Evolutionary conservation across 2,329 filamentous ascomycete genomes (phyloP).

Genomic region (Biscogniauxia mediterranea): DNA sequence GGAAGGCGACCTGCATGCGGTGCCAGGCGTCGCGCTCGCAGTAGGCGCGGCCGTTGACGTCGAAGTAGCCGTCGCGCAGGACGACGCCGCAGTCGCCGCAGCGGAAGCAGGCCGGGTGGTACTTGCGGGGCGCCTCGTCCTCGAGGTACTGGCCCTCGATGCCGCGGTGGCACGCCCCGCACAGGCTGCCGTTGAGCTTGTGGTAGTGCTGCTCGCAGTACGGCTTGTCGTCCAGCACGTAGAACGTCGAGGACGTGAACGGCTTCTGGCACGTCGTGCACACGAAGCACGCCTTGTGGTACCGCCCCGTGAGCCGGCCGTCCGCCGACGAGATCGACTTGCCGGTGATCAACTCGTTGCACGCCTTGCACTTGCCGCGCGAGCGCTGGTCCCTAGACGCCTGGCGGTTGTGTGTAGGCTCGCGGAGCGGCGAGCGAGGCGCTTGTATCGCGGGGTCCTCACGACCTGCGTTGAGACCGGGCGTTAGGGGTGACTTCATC

Average conservation of each 20-base stretch:
- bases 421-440: slow-evolving; percentile 26
- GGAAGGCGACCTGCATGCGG: slow-evolving; percentile 43
- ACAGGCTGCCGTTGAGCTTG: slow-evolving; percentile 83
- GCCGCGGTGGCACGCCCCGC: slow-evolving; percentile 72
- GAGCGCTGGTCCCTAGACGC: slow-evolving; percentile 40
- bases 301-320: slow-evolving; percentile 85
- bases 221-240: slow-evolving; percentile 81
- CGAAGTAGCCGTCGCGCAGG: slow-evolving; percentile 84
- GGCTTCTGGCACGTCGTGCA: slow-evolving; percentile 80
- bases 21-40: slow-evolving; percentile 84
- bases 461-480: slow-evolving; percentile 19
- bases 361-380: slow-evolving; percentile 81
- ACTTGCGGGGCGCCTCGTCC: slow-evolving; percentile 74
- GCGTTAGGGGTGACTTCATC: slow-evolving; percentile 20
- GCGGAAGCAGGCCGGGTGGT: slow-evolving; percentile 82
- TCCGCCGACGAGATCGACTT: slow-evolving; percentile 95
- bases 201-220: slow-evolving; percentile 95
- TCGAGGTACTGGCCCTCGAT: slow-evolving; percentile 95
- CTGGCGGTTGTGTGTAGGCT: slow-evolving; percentile 38
- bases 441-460: slow-evolving; percentile 24
- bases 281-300: slow-evolving; percentile 93
- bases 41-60: slow-evolving; percentile 75
- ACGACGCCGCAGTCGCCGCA: slow-evolving; percentile 75
- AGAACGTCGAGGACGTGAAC: slow-evolving; percentile 87
- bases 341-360: slow-evolving; percentile 72